phyloP scores from a whole-genome alignment of 352 stramenopile genomes.

The Phytophthora meadii region DNA sequence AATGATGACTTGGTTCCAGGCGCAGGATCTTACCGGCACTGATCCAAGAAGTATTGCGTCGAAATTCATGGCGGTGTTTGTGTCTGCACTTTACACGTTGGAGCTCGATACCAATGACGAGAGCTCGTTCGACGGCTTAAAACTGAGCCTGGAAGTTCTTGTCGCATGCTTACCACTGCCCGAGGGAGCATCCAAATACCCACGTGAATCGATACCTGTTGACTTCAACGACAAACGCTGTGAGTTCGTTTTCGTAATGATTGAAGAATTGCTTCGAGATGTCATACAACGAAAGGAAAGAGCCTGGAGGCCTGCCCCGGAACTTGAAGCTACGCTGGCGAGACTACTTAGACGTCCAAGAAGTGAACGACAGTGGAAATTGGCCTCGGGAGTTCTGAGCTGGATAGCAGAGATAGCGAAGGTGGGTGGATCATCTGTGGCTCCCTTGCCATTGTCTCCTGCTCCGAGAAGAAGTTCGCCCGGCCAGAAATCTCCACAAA shows the following conservation, averaged over 20 bases:
- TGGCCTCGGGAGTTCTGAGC: slow-evolving; percentile 48
- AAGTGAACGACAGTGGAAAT: slow-evolving; percentile 48
- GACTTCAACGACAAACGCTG: slow-evolving; percentile 3
- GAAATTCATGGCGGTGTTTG: slow-evolving; percentile 22
- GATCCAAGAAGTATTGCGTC: slow-evolving; percentile 7
- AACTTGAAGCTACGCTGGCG: slow-evolving; percentile 44
- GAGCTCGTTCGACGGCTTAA: slow-evolving; percentile 26
- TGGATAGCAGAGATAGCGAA: slow-evolving; percentile 37
- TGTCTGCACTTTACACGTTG: slow-evolving; percentile 24
- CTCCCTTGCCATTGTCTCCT: slow-evolving; percentile 9
- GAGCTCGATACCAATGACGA: slow-evolving; percentile 10
- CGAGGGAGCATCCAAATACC: background rate
- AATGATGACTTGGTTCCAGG: slow-evolving; percentile 23
- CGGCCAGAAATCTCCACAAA: slow-evolving; percentile 16
- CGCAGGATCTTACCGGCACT: background rate
- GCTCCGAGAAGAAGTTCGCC: slow-evolving; percentile 21
- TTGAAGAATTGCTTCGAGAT: slow-evolving; percentile 56
- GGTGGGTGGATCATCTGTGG: background rate
- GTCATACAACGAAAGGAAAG: slow-evolving; percentile 22
- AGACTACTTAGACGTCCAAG: slow-evolving; percentile 44
- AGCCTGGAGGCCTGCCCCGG: slow-evolving; percentile 42
- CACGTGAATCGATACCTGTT: background rate
- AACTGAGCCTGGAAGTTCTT: slow-evolving; percentile 36
- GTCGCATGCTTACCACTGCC: slow-evolving; percentile 37
- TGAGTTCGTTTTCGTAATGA: slow-evolving; percentile 26